Evolutionary conservation across 1,139 yeast genomes (phyloP).

Genomic region (Geotrichum histeridarum): DNA sequence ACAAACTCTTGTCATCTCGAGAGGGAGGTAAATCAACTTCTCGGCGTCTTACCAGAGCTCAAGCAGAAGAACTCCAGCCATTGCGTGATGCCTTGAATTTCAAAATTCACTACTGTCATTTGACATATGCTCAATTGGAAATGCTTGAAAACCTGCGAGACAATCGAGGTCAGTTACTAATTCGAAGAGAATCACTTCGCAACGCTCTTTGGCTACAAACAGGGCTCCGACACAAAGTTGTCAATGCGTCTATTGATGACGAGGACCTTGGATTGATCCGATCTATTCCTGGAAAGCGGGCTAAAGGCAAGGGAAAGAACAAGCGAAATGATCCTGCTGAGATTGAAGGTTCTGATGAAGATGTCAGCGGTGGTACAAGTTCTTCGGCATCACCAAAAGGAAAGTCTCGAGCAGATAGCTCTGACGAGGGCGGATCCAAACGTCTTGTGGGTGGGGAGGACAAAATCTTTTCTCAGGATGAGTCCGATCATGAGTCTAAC

Average conservation of each 20-base stretch:
- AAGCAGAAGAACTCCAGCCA: conserved; percentile 20
- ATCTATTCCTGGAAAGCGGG: not conserved
- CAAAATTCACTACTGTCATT: conserved; percentile 45
- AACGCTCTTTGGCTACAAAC: conserved; percentile 48
- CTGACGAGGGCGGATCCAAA: conserved; percentile 1
- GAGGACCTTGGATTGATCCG: conserved; percentile 20
- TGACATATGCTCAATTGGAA: conserved; percentile 45
- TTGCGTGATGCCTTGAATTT: conserved; percentile 38
- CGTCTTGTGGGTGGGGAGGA: not conserved
- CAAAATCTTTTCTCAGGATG: conserved; percentile 5
- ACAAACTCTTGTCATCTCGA: not conserved
- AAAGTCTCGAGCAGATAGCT: not conserved
- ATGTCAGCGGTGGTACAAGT: conserved; percentile 8
- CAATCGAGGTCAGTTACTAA: conserved; percentile 36
- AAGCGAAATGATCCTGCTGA: not conserved
- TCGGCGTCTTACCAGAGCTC: conserved; percentile 7
- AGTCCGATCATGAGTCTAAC: not conserved
- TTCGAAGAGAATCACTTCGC: conserved; percentile 39
- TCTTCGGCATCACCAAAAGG: conserved; percentile 1
- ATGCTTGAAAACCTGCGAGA: conserved; percentile 41
- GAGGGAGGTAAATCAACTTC: not conserved
- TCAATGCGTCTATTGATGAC: conserved; percentile 24
- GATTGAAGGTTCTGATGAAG: not conserved
- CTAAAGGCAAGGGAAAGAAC: not conserved
- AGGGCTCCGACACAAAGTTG: conserved; percentile 39